These are phyloP conservation scores for Sporisorium sorghi DNA, from an alignment of 1,284 basidiomycete genomes.

Conservation along the genomic window DNA sequence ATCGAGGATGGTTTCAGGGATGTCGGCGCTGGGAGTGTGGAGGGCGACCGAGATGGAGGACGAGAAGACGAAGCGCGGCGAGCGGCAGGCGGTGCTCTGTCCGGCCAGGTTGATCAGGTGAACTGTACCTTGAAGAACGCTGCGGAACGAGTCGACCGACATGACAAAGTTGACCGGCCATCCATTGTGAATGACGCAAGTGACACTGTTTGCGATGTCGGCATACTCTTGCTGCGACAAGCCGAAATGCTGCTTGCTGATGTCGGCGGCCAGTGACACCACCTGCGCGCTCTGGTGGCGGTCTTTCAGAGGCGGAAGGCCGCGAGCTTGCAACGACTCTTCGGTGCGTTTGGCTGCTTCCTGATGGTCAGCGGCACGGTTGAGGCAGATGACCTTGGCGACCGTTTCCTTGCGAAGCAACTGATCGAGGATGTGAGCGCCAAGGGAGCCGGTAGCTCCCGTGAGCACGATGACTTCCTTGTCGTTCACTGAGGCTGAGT, in stretches of 20 bases:
- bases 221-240: conserved; percentile 25
- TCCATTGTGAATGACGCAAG: conserved; percentile 52
- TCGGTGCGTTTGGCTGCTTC: conserved; percentile 37
- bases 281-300: neutral
- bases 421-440: conserved; percentile 50
- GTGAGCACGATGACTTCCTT: conserved; percentile 44
- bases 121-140: conserved; percentile 72
- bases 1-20: conserved; percentile 71
- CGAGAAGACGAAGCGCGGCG: conserved; percentile 74
- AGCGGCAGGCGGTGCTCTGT: conserved; percentile 70
- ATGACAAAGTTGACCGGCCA: conserved; percentile 61
- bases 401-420: conserved; percentile 25
- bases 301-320: conserved; percentile 5
- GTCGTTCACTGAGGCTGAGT: neutral
- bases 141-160: conserved; percentile 43
- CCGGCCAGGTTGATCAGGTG: conserved; percentile 75
- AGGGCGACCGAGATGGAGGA: conserved; percentile 73
- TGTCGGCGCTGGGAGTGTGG: conserved; percentile 65
- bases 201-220: conserved; percentile 18
- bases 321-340: conserved; percentile 30
- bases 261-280: conserved; percentile 30
- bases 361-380: conserved; percentile 25
- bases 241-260: conserved; percentile 24
- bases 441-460: conserved; percentile 55
- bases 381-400: conserved; percentile 41